These are phyloP conservation scores for Ophiostoma himal-ulmi DNA, from an alignment of 2,329 filamentous ascomycete genomes.

Conservation along the genomic window DNA sequence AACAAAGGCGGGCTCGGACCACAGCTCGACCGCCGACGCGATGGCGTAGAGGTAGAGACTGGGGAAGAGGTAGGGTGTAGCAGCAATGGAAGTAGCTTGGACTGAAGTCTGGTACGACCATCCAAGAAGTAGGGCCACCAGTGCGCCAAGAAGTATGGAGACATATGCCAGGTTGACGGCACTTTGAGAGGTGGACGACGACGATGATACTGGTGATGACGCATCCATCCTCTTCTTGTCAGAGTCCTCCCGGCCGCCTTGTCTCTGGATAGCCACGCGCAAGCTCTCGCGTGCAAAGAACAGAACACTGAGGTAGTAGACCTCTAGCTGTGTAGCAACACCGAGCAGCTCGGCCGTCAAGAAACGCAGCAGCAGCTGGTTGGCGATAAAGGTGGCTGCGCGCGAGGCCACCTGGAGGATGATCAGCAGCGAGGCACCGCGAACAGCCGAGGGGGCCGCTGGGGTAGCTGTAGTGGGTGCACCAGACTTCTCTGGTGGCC, in stretches of 20 bases:
- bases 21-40: slow-evolving; percentile 64
- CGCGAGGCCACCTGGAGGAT: slow-evolving; percentile 82
- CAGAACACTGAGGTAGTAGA: slow-evolving; percentile 87
- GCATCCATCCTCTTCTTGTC: background rate
- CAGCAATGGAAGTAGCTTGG: slow-evolving; percentile 36
- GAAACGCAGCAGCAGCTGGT: slow-evolving; percentile 83
- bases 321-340: slow-evolving; percentile 80
- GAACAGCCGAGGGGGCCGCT: slow-evolving; percentile 35
- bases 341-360: slow-evolving; percentile 81
- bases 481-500: background rate
- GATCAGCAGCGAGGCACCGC: slow-evolving; percentile 79
- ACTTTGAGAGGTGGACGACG: slow-evolving; percentile 53
- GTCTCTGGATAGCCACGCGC: slow-evolving; percentile 83
- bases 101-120: slow-evolving; percentile 58
- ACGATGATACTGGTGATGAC: background rate
- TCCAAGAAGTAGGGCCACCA: slow-evolving; percentile 59
- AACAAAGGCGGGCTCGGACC: slow-evolving; percentile 84
- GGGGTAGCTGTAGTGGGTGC: background rate
- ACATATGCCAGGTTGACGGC: slow-evolving; percentile 87
- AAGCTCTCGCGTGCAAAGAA: slow-evolving; percentile 92
- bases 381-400: slow-evolving; percentile 81
- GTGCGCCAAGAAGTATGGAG: slow-evolving; percentile 61
- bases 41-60: slow-evolving; percentile 51
- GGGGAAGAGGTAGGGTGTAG: slow-evolving; percentile 57
- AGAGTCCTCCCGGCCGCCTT: slow-evolving; percentile 36